These are phyloP conservation scores for Phytophthora rubi DNA, from an alignment of 352 stramenopile species.

Conservation along the genomic window DNA sequence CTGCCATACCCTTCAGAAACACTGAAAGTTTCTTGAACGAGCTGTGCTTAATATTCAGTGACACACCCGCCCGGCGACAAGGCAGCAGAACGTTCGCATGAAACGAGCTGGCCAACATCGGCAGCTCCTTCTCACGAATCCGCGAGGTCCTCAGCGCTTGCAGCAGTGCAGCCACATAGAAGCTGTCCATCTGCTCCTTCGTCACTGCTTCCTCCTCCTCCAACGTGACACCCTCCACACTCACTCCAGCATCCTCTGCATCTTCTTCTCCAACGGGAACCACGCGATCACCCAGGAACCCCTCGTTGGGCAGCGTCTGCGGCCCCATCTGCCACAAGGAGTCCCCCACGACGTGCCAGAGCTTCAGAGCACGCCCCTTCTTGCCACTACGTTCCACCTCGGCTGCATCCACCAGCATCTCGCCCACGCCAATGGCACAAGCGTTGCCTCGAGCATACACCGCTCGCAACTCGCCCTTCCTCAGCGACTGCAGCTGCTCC, in stretches of 20 bases:
- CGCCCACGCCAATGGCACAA: conserved; percentile 75
- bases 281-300: conserved; percentile 57
- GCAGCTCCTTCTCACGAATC: conserved; percentile 79
- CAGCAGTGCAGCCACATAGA: conserved; percentile 66
- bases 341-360: conserved; percentile 79
- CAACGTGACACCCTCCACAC: conserved; percentile 41
- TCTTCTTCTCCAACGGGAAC: conserved; percentile 33
- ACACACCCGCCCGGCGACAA: conserved; percentile 54
- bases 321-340: conserved; percentile 80
- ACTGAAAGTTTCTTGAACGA: conserved; percentile 86
- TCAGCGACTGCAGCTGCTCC: conserved; percentile 60
- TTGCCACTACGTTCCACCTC: conserved; percentile 64
- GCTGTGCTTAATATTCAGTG: conserved; percentile 78
- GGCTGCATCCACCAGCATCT: conserved; percentile 71
- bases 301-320: conserved; percentile 68
- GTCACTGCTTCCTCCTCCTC: conserved; percentile 50
- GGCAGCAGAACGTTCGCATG: conserved; percentile 73
- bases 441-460: conserved; percentile 82
- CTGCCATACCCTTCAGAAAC: conserved; percentile 74
- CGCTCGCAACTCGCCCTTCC: conserved; percentile 70
- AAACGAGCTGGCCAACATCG: conserved; percentile 83
- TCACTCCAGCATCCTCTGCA: conserved; percentile 27
- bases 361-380: conserved; percentile 70
- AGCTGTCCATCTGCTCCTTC: conserved; percentile 77
- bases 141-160: conserved; percentile 60